phyloP scores from a whole-genome alignment of 495 filamentous ascomycete genomes.

The Penicillium goetzii region DNA sequence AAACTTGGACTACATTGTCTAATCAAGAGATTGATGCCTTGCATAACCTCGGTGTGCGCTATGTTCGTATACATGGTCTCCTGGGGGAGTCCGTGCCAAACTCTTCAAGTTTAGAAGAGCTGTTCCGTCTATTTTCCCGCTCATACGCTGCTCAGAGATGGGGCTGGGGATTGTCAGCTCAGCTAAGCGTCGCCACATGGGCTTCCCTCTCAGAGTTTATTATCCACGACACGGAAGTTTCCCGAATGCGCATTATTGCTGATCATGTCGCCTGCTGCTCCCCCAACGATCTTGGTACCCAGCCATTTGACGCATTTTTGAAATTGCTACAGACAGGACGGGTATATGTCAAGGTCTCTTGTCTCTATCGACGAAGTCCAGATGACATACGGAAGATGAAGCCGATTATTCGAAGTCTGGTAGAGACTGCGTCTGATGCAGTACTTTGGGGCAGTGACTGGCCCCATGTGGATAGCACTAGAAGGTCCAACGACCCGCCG shows the following conservation, averaged over 20 bases:
- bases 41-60: conserved; percentile 21
- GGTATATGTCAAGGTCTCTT: conserved; percentile 24
- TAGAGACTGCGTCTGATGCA: conserved; percentile 10
- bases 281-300: conserved; percentile 12
- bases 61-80: conserved; percentile 21
- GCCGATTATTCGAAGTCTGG: conserved; percentile 19
- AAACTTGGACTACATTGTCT: conserved; percentile 13
- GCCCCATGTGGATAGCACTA: conserved; percentile 27
- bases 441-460: conserved; percentile 31
- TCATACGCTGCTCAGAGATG: conserved; percentile 18
- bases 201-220: conserved; percentile 17
- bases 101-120: conserved; percentile 5
- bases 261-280: conserved; percentile 24
- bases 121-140: conserved; percentile 15
- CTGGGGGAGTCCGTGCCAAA: background rate
- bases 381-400: conserved; percentile 19
- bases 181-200: conserved; percentile 20
- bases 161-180: conserved; percentile 24
- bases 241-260: conserved; percentile 17
- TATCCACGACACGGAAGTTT: conserved; percentile 15
- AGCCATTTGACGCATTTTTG: conserved; percentile 16
- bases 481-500: background rate
- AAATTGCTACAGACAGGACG: conserved; percentile 16
- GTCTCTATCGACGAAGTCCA: conserved; percentile 20
- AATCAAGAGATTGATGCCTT: conserved; percentile 15